Evolutionary conservation across 768 basidiomycete genomes (phyloP), one percentile per base, ranked within the genome.

Genomic region (Serendipita indica): DNA sequence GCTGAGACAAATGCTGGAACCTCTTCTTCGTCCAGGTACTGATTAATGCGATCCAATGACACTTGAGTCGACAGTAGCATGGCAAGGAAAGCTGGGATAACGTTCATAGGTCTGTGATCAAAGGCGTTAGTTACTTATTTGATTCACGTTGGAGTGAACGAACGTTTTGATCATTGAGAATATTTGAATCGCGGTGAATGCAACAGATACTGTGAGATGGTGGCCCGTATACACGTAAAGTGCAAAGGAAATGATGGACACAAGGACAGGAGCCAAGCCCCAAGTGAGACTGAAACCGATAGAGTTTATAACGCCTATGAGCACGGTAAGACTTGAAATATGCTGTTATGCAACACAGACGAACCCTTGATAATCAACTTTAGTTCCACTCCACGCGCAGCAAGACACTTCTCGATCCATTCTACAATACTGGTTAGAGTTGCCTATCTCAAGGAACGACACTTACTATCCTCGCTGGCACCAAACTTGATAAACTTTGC

Each of bases 401-500:
- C 69, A 49, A 69, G 65, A 13, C 68, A 66, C 3, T 73, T 69
- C 37, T 69, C 61, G 39, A 74, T 75, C 76, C 77, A 78, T 37
- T 72, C 49, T 65, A 33, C 64, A 63, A 18, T 64, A 63, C 69
- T 12, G 68, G 67, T 39, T 68, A 70, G 64, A 68, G 67, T 63
- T 66, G 56, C 57, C 61, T 34, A 33, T 58, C 28, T 66, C 30
- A 62, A 1, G 5, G 41, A 25, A 54, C 22, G n/a, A 7, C 22
- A 28, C 64, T 58, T 22, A 63, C 66, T 66, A 16, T 70, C 67
- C 39, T 73, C 72, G 70, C 72, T 72, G 14, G 72, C 72, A 57
- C 73, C 73, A 63, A 72, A 73, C 57, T 75, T 75, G 64, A 77
- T 74, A 56, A 72, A 73, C 46, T 72, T 67, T 35, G 63, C 35